A percentile compares a stretch with the other conserved stretches of the same genome.
Conservation (phyloP, 768 basidiomycete species). For the Strobilomyces echinocephalus region DNA sequence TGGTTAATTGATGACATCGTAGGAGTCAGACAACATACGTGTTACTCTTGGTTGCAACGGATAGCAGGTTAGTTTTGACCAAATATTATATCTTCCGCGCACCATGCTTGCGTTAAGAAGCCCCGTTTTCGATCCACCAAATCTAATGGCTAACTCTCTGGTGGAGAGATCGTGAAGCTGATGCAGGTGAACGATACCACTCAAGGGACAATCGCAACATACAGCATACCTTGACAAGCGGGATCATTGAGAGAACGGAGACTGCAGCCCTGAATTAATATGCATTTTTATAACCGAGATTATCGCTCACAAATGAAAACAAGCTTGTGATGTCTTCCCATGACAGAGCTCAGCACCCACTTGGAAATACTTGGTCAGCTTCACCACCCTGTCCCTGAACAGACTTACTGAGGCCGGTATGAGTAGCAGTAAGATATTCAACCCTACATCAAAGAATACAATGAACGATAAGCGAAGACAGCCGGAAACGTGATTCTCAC, state of each 20-base stretch:
- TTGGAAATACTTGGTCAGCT: conserved; percentile 21
- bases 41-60: conserved; percentile 51
- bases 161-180: conserved; percentile 78
- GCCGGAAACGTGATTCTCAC: conserved; percentile 32
- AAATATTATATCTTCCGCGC: conserved; percentile 13
- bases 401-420: conserved; percentile 63
- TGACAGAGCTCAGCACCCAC: conserved; percentile 53
- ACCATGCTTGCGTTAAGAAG: conserved; percentile 81
- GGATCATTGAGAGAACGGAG: conserved; percentile 67
- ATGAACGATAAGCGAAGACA: not conserved
- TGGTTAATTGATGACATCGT: not conserved
- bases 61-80: conserved; percentile 1
- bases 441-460: conserved; percentile 41
- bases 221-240: conserved; percentile 61
- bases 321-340: conserved; percentile 46
- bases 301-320: conserved; percentile 55
- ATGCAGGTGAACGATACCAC: conserved; percentile 1
- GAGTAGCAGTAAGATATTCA: conserved; percentile 61
- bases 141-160: conserved; percentile 63
- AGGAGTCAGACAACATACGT: conserved; percentile 38
- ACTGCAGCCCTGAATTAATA: conserved; percentile 34
- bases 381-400: not conserved
- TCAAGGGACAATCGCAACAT: not conserved
- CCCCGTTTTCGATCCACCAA: conserved; percentile 74
- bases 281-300: not conserved